Conservation (phyloP, 140 eudicot genomes). For the Oenanthe javanica region DNA sequence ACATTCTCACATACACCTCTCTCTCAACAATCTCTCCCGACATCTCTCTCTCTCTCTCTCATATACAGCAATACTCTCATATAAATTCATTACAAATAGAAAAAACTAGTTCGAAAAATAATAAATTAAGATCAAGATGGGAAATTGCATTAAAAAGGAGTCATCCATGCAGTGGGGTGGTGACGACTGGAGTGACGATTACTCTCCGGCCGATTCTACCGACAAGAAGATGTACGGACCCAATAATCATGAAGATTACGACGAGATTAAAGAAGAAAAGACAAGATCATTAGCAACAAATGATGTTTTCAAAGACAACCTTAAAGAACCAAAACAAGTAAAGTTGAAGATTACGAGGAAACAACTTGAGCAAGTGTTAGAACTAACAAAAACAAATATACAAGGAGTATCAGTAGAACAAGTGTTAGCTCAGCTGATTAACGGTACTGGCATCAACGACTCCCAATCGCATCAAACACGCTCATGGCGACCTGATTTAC, state of each 20-base stretch:
- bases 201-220: neutral
- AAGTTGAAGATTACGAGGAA: slow-evolving; percentile 9
- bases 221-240: neutral
- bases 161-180: slow-evolving; percentile 27
- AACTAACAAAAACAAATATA: neutral
- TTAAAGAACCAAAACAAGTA: neutral
- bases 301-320: neutral
- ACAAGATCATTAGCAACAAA: too few species aligned
- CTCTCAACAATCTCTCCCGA: neutral
- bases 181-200: slow-evolving; percentile 32
- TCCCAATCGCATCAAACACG: neutral
- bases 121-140: slow-evolving; percentile 29
- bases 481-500: neutral
- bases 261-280: neutral
- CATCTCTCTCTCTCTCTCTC: neutral
- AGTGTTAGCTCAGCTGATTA: neutral
- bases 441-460: neutral
- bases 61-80: neutral
- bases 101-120: neutral
- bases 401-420: neutral
- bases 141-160: slow-evolving; percentile 50
- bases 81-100: neutral
- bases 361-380: neutral
- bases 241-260: neutral
- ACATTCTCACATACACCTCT: neutral